Conservation (phyloP, 2,329 filamentous ascomycete species). For the Fusarium praegraminearum region DNA sequence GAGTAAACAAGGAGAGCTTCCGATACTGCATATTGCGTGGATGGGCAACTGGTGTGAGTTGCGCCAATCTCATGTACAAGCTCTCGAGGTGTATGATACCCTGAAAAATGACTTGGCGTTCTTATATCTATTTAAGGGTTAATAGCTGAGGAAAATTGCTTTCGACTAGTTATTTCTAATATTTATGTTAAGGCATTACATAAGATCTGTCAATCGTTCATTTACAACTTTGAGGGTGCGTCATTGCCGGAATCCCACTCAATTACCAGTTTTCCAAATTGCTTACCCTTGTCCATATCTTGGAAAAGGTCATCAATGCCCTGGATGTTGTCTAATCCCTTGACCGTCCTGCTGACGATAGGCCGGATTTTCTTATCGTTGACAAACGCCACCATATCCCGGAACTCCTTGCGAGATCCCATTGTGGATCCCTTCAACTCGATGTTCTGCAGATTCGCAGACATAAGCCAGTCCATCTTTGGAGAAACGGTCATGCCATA, state of each 20-base stretch:
- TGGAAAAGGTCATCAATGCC: slow-evolving; percentile 86
- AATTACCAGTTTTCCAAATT: slow-evolving; percentile 94
- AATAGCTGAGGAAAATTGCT: slow-evolving; percentile 22
- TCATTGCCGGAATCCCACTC: slow-evolving; percentile 65
- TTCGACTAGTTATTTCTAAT: background rate
- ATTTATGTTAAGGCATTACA: background rate
- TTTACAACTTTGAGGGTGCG: slow-evolving; percentile 56
- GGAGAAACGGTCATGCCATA: slow-evolving; percentile 94
- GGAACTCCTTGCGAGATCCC: slow-evolving; percentile 90
- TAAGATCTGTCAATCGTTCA: background rate
- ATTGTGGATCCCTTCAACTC: slow-evolving; percentile 90
- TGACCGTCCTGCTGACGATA: slow-evolving; percentile 79
- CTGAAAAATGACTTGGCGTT: slow-evolving; percentile 46
- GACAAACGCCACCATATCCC: slow-evolving; percentile 90
- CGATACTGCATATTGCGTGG: slow-evolving; percentile 30
- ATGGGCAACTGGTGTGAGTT: slow-evolving; percentile 41
- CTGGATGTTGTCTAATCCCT: slow-evolving; percentile 79
- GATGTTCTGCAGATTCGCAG: slow-evolving; percentile 85
- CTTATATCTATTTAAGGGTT: slow-evolving; percentile 33
- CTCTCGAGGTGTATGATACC: slow-evolving; percentile 49
- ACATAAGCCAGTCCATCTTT: slow-evolving; percentile 88
- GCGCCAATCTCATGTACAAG: slow-evolving; percentile 25
- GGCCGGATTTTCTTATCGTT: slow-evolving; percentile 78
- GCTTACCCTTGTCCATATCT: slow-evolving; percentile 85
- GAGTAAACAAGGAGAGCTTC: slow-evolving; percentile 44